These are phyloP conservation scores for Noccaea bulbosa DNA, from an alignment of 345 rosid genomes.

Conservation along the genomic window DNA sequence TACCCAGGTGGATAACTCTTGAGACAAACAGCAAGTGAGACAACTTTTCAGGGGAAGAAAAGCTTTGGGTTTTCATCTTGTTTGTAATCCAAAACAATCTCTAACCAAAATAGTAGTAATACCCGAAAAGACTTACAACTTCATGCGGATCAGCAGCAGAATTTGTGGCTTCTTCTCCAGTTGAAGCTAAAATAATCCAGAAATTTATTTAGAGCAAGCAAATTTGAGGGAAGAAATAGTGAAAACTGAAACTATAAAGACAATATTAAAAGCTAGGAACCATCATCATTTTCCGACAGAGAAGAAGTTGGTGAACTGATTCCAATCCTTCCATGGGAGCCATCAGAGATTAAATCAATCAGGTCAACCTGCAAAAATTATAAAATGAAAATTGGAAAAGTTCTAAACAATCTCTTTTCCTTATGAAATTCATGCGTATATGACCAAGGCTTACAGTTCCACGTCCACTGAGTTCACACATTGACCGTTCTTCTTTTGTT, in stretches of 20 bases:
- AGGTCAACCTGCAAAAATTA: conserved; percentile 22
- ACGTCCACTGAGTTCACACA: conserved; percentile 39
- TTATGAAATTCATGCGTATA: background rate
- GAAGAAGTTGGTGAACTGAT: conserved; percentile 26
- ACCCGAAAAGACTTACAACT: conserved; percentile 37
- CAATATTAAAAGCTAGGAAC: conserved; percentile 14
- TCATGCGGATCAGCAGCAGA: conserved; percentile 15
- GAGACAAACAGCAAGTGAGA: conserved; percentile 18
- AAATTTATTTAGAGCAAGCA: conserved; percentile 18
- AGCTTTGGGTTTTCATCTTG: conserved; percentile 7
- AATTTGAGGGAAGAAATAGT: conserved; percentile 22
- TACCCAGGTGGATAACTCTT: conserved; percentile 1
- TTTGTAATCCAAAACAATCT: conserved; percentile 2
- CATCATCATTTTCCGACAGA: conserved; percentile 28
- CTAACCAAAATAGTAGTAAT: background rate
- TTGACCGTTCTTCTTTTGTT: conserved; percentile 34
- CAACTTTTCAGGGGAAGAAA: conserved; percentile 5
- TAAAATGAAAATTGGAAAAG: background rate
- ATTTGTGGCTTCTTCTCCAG: conserved; percentile 37
- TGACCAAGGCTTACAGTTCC: conserved; percentile 48
- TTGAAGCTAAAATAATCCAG: conserved; percentile 25
- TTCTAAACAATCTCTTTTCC: background rate
- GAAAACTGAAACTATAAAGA: conserved; percentile 11
- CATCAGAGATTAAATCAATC: conserved; percentile 33
- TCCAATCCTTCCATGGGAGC: conserved; percentile 28